Percentiles rank a stretch among this genome's conserved stretches.
These are phyloP conservation scores for Neurospora tetraspora DNA, from an alignment of 495 filamentous ascomycete genomes.

Conservation along the genomic window DNA sequence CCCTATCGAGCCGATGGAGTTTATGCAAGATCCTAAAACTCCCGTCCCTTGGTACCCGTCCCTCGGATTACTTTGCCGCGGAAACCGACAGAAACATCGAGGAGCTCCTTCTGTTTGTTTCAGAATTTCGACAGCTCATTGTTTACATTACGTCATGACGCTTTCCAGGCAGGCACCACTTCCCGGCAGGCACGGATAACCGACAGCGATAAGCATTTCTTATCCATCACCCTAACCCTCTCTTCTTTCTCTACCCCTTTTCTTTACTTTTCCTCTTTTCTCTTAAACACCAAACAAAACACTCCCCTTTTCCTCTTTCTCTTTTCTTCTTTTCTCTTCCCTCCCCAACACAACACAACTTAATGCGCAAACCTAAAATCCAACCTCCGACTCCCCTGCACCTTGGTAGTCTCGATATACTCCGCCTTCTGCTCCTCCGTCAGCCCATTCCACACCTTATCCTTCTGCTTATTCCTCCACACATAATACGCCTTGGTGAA, in stretches of 20 bases:
- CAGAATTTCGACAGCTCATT: not conserved
- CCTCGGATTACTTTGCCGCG: not conserved
- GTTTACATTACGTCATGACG: not conserved
- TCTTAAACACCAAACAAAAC: not conserved
- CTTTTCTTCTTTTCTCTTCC: not conserved
- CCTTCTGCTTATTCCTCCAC: conserved; percentile 31
- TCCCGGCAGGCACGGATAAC: not conserved
- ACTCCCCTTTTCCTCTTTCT: not conserved
- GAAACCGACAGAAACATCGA: not conserved
- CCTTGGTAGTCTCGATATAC: conserved; percentile 28
- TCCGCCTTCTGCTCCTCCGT: conserved; percentile 25
- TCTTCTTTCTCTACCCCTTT: not conserved
- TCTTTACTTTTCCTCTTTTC: not conserved
- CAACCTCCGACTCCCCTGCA: conserved; percentile 32
- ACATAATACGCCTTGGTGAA: conserved; percentile 37
- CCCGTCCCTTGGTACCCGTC: not conserved
- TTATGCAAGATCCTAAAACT: not conserved
- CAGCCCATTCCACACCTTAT: conserved; percentile 29
- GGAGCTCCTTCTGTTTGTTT: not conserved
- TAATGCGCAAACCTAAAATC: conserved; percentile 36
- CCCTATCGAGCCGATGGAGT: not conserved
- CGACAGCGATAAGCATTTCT: not conserved
- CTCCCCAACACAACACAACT: not conserved
- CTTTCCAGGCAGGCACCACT: not conserved
- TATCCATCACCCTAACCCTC: not conserved